Evolutionary conservation across 2,329 filamentous ascomycete species (phyloP).

Genomic region (Leptographium lundbergii): DNA sequence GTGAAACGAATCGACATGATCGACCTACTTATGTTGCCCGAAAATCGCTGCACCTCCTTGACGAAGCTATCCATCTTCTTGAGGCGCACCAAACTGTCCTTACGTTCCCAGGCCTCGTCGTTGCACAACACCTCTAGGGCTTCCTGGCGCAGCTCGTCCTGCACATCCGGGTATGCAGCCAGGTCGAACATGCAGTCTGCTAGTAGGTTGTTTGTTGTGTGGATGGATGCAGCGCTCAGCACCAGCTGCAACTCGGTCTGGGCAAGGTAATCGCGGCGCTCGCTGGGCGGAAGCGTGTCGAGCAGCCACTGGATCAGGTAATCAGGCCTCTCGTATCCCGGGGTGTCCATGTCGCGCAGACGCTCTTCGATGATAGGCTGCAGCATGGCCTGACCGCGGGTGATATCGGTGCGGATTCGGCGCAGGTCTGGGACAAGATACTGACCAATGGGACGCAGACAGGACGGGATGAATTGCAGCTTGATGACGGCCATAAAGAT

Average conservation of each 20-base stretch:
- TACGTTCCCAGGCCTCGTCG: conserved; percentile 27
- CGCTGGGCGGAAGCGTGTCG: conserved; percentile 25
- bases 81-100: conserved; percentile 29
- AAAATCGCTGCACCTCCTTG: conserved; percentile 28
- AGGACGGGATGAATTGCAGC: conserved; percentile 38
- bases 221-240: conserved; percentile 30
- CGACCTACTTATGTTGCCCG: conserved; percentile 29
- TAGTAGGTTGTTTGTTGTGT: conserved; percentile 30
- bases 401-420: conserved; percentile 30
- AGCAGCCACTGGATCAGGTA: conserved; percentile 33
- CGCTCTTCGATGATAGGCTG: conserved; percentile 33
- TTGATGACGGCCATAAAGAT: conserved; percentile 34
- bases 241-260: conserved; percentile 32
- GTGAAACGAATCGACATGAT: not conserved
- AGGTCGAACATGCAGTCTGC: conserved; percentile 39
- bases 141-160: conserved; percentile 36
- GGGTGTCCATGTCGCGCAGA: conserved; percentile 25
- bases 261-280: conserved; percentile 23
- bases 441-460: conserved; percentile 33
- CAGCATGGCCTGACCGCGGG: conserved; percentile 28
- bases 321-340: conserved; percentile 24
- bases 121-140: conserved; percentile 27
- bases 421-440: conserved; percentile 32
- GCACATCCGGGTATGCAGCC: conserved; percentile 31
- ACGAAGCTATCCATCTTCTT: conserved; percentile 37